Percentiles rank a stretch among this genome's conserved stretches.
Evolutionary conservation across 805 yeast genomes (phyloP).

Genomic region (Wickerhamomyces chambardii): DNA sequence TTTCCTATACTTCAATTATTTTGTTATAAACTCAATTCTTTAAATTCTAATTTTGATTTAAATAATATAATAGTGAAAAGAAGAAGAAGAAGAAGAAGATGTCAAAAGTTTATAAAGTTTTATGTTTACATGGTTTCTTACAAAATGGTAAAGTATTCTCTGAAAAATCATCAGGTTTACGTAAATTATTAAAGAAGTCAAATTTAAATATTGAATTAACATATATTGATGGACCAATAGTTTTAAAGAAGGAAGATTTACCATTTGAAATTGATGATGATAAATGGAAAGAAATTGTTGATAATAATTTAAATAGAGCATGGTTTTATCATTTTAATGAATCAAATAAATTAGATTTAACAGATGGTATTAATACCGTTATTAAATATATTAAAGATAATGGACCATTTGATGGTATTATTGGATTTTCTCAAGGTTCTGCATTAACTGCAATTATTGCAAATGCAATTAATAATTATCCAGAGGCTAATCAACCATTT

Average conservation of each 20-base stretch:
- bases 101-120: too few species aligned
- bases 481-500: constrained; percentile 19
- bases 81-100: too few species aligned
- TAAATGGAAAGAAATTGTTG: constrained; percentile 37
- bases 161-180: constrained; percentile 80
- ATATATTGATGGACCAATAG: constrained; percentile 73
- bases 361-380: constrained; percentile 40
- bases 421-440: constrained; percentile 96
- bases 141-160: constrained; percentile 81
- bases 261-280: constrained; percentile 59
- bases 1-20: too few species aligned
- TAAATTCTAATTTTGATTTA: too few species aligned
- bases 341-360: constrained; percentile 37
- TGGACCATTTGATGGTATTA: constrained; percentile 80
- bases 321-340: constrained; percentile 67
- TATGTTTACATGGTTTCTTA: constrained; percentile 89
- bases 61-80: too few species aligned
- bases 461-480: constrained; percentile 41
- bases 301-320: constrained; percentile 39
- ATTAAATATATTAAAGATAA: constrained; percentile 44
- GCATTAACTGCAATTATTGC: constrained; percentile 70
- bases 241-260: constrained; percentile 57
- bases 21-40: too few species aligned
- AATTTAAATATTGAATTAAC: constrained; percentile 67
- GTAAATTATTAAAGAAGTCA: constrained; percentile 60